Conservation (phyloP, 169 alveolate genomes). For the Plasmodium yoelii region DNA sequence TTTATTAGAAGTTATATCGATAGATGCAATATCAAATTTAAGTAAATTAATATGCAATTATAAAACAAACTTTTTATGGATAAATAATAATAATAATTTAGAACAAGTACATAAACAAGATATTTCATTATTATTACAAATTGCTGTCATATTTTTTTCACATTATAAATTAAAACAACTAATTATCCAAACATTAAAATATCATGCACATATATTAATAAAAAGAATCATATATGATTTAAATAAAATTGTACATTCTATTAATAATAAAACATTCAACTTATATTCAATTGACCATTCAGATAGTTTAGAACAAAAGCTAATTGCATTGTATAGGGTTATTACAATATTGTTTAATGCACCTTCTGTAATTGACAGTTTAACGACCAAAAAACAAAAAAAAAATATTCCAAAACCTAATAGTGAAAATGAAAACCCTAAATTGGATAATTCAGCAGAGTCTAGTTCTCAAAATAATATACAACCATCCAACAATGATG, state of each 20-base stretch:
- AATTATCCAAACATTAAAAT: constrained; percentile 45
- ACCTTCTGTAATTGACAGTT: constrained; percentile 44
- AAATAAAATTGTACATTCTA: constrained; percentile 42
- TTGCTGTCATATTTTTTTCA: constrained; percentile 54
- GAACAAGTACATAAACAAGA: constrained; percentile 77
- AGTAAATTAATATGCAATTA: constrained; percentile 69
- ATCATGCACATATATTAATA: constrained; percentile 59
- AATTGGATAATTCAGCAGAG: background rate
- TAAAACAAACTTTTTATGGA: constrained; percentile 74
- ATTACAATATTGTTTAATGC: constrained; percentile 60
- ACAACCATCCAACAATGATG: background rate
- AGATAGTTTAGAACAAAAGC: constrained; percentile 70
- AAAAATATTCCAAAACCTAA: background rate
- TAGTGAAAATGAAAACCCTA: background rate
- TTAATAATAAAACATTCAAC: constrained; percentile 34
- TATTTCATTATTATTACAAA: constrained; percentile 54
- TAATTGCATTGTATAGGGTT: constrained; percentile 67
- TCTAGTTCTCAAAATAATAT: background rate
- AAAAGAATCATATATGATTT: constrained; percentile 58
- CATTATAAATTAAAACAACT: constrained; percentile 56
- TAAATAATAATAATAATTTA: constrained; percentile 49
- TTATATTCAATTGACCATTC: constrained; percentile 60
- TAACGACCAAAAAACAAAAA: constrained; percentile 27
- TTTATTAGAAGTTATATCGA: constrained; percentile 61
- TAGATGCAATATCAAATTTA: constrained; percentile 49